Percentiles rank a stretch among this genome's conserved stretches.
Evolutionary conservation across 2,329 filamentous ascomycete species (phyloP).

Genomic region (Blastomyces silverae): DNA sequence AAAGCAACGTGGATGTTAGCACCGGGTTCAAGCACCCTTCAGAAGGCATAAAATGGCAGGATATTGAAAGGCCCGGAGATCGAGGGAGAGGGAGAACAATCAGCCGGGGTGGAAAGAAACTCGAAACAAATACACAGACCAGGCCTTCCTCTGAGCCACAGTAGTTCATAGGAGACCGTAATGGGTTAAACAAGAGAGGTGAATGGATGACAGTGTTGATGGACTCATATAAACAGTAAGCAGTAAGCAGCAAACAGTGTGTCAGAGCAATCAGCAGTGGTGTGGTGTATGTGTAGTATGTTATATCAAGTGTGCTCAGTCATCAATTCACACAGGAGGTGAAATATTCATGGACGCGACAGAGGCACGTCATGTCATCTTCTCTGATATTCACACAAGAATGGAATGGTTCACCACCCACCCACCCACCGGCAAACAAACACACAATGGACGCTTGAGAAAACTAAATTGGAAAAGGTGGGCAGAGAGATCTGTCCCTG

Average conservation of each 20-base stretch:
- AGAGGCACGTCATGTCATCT: no score
- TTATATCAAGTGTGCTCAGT: no score
- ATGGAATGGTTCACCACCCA: not conserved
- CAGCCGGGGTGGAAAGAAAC: not conserved
- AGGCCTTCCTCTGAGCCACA: not conserved
- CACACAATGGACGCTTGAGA: not conserved
- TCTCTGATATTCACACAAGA: not conserved
- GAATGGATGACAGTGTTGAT: not conserved
- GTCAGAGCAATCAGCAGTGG: no score
- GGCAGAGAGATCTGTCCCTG: not conserved
- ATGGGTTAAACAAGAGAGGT: not conserved
- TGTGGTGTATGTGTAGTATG: no score
- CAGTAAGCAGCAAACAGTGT: no score
- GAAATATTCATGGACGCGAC: no score
- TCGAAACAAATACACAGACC: not conserved
- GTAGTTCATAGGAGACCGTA: not conserved
- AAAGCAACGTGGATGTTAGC: not conserved
- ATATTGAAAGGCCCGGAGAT: not conserved
- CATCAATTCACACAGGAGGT: no score
- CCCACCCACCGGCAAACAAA: not conserved
- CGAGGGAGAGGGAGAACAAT: not conserved
- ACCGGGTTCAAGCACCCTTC: not conserved
- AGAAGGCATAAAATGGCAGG: not conserved
- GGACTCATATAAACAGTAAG: not conserved
- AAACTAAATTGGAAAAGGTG: not conserved